These are phyloP conservation scores for Pyricularia pennisetigena DNA, from an alignment of 2,329 filamentous ascomycete genomes.

Conservation along the genomic window DNA sequence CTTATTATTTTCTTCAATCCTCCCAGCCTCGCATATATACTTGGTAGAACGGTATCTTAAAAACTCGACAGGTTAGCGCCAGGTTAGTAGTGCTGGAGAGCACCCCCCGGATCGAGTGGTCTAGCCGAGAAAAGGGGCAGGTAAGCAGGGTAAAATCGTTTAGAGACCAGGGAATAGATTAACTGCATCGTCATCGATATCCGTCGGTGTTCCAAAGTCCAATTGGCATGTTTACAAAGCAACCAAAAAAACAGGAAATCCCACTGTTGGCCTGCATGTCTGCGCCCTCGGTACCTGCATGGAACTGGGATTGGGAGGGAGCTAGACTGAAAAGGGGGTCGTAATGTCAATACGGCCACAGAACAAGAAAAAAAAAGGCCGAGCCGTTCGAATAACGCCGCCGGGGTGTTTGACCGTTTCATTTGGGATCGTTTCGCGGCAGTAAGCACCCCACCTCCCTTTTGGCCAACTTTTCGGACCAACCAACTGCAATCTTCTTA, in stretches of 20 bases:
- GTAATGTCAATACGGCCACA: not conserved
- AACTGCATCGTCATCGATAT: conserved; percentile 13
- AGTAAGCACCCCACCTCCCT: not conserved
- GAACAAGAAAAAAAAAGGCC: not conserved
- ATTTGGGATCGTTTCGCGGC: not conserved
- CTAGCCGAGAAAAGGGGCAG: not conserved
- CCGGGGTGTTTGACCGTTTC: not conserved
- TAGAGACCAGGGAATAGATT: conserved; percentile 9
- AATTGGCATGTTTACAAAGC: not conserved
- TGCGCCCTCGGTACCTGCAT: not conserved
- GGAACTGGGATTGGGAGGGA: not conserved
- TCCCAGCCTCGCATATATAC: not conserved
- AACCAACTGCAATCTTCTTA: not conserved
- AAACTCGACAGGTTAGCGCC: not conserved
- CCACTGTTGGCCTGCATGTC: not conserved
- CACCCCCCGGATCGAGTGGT: not conserved
- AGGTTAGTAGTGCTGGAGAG: not conserved
- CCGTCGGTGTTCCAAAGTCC: not conserved
- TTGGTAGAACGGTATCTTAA: not conserved
- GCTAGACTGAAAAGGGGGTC: not conserved
- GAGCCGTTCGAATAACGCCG: not conserved
- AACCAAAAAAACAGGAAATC: not conserved
- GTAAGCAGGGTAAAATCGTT: not conserved
- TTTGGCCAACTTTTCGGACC: not conserved
- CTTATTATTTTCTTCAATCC: not conserved